Evolutionary conservation across 1,284 basidiomycete genomes (phyloP).

Genomic region (Ustilago nuda): DNA sequence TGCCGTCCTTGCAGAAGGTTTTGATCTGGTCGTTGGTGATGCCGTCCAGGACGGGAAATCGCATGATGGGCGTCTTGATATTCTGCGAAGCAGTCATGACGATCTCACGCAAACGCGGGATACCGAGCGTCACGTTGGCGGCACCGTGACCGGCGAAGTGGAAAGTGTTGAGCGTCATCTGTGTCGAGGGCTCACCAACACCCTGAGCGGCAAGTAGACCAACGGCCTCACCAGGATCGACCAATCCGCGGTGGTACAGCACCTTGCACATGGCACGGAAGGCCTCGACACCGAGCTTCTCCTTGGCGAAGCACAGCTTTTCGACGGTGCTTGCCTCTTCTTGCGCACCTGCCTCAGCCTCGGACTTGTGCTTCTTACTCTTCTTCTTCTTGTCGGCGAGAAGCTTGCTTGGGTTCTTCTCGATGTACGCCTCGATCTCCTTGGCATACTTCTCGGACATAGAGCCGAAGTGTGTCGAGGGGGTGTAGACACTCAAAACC

Average conservation of each 20-base stretch:
- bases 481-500: conserved; percentile 81
- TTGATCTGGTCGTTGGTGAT: conserved; percentile 70
- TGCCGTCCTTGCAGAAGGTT: conserved; percentile 91
- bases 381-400: conserved; percentile 74
- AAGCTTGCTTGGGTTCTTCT: conserved; percentile 81
- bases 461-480: conserved; percentile 84
- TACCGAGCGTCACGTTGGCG: conserved; percentile 98
- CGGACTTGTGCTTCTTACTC: conserved; percentile 70
- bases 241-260: conserved; percentile 73
- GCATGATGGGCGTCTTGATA: conserved; percentile 99
- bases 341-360: conserved; percentile 59
- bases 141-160: conserved; percentile 98
- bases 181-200: conserved; percentile 98
- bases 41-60: conserved; percentile 74
- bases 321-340: conserved; percentile 46
- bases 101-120: conserved; percentile 97
- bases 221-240: conserved; percentile 97
- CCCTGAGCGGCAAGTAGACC: conserved; percentile 97
- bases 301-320: conserved; percentile 72
- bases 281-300: conserved; percentile 60
- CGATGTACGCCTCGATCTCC: conserved; percentile 83
- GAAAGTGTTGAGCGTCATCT: conserved; percentile 99
- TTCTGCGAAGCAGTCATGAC: conserved; percentile 98
- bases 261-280: conserved; percentile 67
- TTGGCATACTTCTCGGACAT: conserved; percentile 93